Evolutionary conservation across 805 yeast genomes (phyloP), one percentile per base, ranked within the genome.

Genomic region (Ogataea naganishii): DNA sequence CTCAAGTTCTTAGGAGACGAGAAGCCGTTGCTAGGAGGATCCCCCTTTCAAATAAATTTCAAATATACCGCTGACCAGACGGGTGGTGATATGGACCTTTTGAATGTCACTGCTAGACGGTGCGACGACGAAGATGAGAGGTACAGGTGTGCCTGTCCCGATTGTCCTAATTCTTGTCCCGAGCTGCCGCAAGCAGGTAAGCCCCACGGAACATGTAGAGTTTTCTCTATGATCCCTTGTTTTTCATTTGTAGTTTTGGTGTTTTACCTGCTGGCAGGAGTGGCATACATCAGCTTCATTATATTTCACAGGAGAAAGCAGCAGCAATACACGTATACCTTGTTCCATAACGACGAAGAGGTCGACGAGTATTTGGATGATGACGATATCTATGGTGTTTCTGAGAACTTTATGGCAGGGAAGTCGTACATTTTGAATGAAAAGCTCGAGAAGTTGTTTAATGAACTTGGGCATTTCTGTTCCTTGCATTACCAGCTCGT

Each of bases 1-100:
- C 60, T 89, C 41, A 81, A 86, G 56, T 92, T 89, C 47, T 56
- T 92, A 30, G 97, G 97, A 9, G 97, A 89, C 50, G 94, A 85
- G 43, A 88, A 89, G 52, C 97, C 97, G 1, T 41, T 84, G 44
- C 62, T 89, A 4, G 96, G 97, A 1, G 98, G 98, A 1, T 84
- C 95, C 0, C 96, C 96, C 0, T 85, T 89, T 51, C 97, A 89
- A 51, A 88, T 89, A 37, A 80, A 86, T 49, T 86, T 75, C 52
- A 56, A 62, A 3, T 83, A 74, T 59, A 59, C 60, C 17, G 46
- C 51, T 8, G 35, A 37, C 4, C 15, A 30, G 4, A 10, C 38
- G n/a, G 34, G 36, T 10, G 29, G 26, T 3, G 33, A 33, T 3
- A 46, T 69, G 40, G 47, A 44, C 23, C 46, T 62, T 10, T 34